Evolutionary conservation across 2,329 filamentous ascomycete species (phyloP).

Genomic region (Hymenoscyphus salicellus): DNA sequence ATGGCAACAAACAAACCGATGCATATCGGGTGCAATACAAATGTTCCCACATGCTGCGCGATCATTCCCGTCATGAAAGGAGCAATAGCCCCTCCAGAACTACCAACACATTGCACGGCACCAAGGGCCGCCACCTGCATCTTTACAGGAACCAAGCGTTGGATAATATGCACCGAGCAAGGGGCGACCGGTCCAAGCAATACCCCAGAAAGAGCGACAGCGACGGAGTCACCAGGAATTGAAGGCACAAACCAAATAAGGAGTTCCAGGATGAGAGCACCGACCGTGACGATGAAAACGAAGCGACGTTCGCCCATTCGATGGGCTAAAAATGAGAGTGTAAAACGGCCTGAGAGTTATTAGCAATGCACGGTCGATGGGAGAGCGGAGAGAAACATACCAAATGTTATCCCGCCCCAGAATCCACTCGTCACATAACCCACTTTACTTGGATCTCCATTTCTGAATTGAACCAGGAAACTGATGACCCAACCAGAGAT

Average conservation of each 20-base stretch:
- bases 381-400: slow-evolving; percentile 45
- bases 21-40: slow-evolving; percentile 38
- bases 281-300: slow-evolving; percentile 59
- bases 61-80: slow-evolving; percentile 46
- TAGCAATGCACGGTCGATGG: too few species aligned
- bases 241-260: slow-evolving; percentile 75
- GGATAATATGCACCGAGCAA: slow-evolving; percentile 62
- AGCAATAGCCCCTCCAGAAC: slow-evolving; percentile 66
- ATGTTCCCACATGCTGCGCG: slow-evolving; percentile 43
- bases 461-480: slow-evolving; percentile 70
- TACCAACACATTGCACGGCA: slow-evolving; percentile 65
- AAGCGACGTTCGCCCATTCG: slow-evolving; percentile 67
- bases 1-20: slow-evolving; percentile 22
- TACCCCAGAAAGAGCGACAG: slow-evolving; percentile 66
- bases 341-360: slow-evolving; percentile 55
- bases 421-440: slow-evolving; percentile 74
- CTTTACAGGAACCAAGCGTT: slow-evolving; percentile 53
- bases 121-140: slow-evolving; percentile 61
- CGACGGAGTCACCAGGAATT: slow-evolving; percentile 62
- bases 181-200: slow-evolving; percentile 76
- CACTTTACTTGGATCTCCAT: slow-evolving; percentile 66
- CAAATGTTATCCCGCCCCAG: slow-evolving; percentile 70
- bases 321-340: slow-evolving; percentile 64
- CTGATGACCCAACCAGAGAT: slow-evolving; percentile 83
- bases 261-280: slow-evolving; percentile 58